Percentiles rank a stretch among this genome's conserved stretches.
phyloP scores from a whole-genome alignment of 2,329 filamentous ascomycete species.

The Penicillium palitans region DNA sequence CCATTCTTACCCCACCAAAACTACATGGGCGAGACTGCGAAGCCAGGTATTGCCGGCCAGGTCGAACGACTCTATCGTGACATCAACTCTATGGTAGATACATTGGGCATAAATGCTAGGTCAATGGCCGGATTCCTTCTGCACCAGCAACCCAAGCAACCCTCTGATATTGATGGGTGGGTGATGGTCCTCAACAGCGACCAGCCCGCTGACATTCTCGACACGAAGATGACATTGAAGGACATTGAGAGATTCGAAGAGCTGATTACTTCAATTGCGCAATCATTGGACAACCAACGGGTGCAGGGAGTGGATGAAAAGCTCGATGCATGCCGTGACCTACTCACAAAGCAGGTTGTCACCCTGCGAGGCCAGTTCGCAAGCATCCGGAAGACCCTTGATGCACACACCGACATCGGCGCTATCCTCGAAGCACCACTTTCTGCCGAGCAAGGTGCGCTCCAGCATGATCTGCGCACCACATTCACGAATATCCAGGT shows the following conservation, averaged over 20 bases:
- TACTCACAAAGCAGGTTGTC: slow-evolving; percentile 66
- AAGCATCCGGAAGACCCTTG: slow-evolving; percentile 75
- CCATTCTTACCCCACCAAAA: slow-evolving; percentile 52
- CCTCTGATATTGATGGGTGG: slow-evolving; percentile 54
- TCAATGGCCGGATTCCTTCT: slow-evolving; percentile 59
- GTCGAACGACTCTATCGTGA: slow-evolving; percentile 53
- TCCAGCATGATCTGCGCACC: slow-evolving; percentile 79
- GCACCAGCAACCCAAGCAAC: slow-evolving; percentile 45
- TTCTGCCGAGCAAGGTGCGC: slow-evolving; percentile 77
- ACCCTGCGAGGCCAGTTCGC: slow-evolving; percentile 73
- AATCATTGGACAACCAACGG: slow-evolving; percentile 65
- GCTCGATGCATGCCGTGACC: slow-evolving; percentile 65
- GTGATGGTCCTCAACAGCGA: slow-evolving; percentile 42
- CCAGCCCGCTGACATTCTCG: slow-evolving; percentile 67
- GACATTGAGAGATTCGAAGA: slow-evolving; percentile 70
- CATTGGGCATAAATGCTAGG: slow-evolving; percentile 81
- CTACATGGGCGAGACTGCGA: slow-evolving; percentile 45
- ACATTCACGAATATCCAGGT: slow-evolving; percentile 73
- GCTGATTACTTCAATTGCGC: slow-evolving; percentile 65
- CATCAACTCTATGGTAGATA: slow-evolving; percentile 82
- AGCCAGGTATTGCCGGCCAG: slow-evolving; percentile 51
- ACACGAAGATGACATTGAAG: slow-evolving; percentile 69
- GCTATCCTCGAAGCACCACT: slow-evolving; percentile 69
- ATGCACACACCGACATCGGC: slow-evolving; percentile 68
- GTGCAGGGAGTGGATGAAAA: slow-evolving; percentile 69